Evolutionary conservation across 2,329 filamentous ascomycete genomes (phyloP), one percentile per base, ranked within the genome.

Genomic region (Phoma sp.): DNA sequence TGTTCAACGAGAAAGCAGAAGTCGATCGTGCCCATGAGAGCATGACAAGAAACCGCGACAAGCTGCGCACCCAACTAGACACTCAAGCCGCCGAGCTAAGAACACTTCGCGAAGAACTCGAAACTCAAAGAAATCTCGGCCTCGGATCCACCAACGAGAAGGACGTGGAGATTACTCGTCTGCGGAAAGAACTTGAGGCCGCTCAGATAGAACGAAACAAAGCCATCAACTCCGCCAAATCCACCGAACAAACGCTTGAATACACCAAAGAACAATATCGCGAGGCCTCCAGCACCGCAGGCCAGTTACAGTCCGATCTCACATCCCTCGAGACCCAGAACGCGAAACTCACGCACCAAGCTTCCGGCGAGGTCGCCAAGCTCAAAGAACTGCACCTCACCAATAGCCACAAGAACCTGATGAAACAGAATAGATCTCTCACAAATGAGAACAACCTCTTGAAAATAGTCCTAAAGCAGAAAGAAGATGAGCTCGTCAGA

Each of bases 181-280:
- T 74, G 2, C 56, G 55, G 2, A 63, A 63, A 15, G 62, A 67
- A 11, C 51, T 74, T 6, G 60, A 60, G 11, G 46, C 59, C 1
- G 52, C 61, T 2, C 60, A 59, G 11, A 48, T 55, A 7, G 60
- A 63, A 7, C 63, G 61, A 7, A 48, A 60, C 10, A 57, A 61
- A n/a, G 69, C 68, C 3, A 61, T 76, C 6, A 74, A 73, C 33
- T 67, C 66, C 4, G 68, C 64, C 5, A 60, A 69, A 9, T 66
- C 66, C 30, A 61, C 68, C 7, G 68, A 76, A 11, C 56, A 68
- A 12, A 83, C 86, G 4, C 74, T 81, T 21, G 83, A 86, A 1
- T 90, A 86, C 62, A 75, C 80, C 11, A 81, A 84, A 46, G 77
- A 78, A 4, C 76, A 81, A 9, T 90, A 89, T 62, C 87, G 61